These are phyloP conservation scores for Hemisphaericaspora subhashii DNA, from an alignment of 1,139 yeast species.

Conservation along the genomic window DNA sequence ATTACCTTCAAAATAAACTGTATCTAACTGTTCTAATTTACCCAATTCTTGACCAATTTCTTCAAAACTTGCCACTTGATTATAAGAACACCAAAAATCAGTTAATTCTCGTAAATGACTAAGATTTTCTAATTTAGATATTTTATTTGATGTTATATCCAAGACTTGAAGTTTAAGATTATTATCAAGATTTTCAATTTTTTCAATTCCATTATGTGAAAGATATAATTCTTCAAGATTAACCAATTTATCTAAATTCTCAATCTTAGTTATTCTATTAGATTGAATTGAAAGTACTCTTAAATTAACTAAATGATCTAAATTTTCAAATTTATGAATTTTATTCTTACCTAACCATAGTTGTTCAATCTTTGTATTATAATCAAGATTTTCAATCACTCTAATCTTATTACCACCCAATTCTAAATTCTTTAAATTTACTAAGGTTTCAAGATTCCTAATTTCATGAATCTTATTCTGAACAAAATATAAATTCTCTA, in stretches of 20 bases:
- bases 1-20: constrained; percentile 94
- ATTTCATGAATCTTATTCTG: constrained; percentile 84
- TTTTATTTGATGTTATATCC: constrained; percentile 78
- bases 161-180: constrained; percentile 67
- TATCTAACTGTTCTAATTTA: constrained; percentile 64
- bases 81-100: constrained; percentile 92
- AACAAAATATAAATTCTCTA: constrained; percentile 77
- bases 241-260: constrained; percentile 72
- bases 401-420: constrained; percentile 87
- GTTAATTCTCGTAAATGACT: constrained; percentile 68
- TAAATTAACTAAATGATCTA: constrained; percentile 61
- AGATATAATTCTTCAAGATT: constrained; percentile 84
- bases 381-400: constrained; percentile 58
- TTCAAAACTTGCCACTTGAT: constrained; percentile 64
- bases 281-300: constrained; percentile 85
- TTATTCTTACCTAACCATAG: constrained; percentile 94
- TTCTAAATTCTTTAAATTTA: constrained; percentile 70
- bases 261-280: constrained; percentile 75
- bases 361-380: constrained; percentile 59
- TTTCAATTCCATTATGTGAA: constrained; percentile 78
- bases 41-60: constrained; percentile 69
- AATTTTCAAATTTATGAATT: constrained; percentile 64
- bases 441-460: constrained; percentile 60
- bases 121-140: constrained; percentile 62
- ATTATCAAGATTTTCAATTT: constrained; percentile 76